Evolutionary conservation across 176 grass and related monocot species (phyloP).

Genomic region (Panicum miliaceum): DNA sequence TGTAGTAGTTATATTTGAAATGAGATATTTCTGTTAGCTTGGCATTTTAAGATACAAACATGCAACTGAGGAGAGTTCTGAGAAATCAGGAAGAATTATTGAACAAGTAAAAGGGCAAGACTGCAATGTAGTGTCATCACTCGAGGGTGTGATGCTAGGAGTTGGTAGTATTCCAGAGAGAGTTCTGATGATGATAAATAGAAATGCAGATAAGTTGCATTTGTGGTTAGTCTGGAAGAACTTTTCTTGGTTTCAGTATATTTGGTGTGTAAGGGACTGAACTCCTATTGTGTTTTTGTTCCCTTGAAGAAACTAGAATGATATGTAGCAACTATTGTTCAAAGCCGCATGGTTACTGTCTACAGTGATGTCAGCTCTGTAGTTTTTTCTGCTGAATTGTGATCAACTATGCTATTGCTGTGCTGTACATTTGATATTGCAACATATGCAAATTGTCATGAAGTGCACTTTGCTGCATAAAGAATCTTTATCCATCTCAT

Average conservation of each 20-base stretch:
- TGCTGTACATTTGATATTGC: not conserved
- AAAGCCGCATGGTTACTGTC: not conserved
- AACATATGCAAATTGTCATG: not conserved
- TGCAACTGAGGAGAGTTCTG: not conserved
- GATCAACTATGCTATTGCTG: not conserved
- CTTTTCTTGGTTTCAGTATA: not conserved
- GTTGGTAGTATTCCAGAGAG: not conserved
- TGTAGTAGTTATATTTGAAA: not conserved
- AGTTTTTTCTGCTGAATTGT: not conserved
- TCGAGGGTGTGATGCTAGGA: not conserved
- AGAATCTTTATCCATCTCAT: not conserved
- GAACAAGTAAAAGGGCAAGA: not conserved
- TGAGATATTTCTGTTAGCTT: not conserved
- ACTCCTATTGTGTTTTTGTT: not conserved
- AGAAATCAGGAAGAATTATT: not conserved
- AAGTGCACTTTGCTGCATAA: not conserved
- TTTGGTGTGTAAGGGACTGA: not conserved
- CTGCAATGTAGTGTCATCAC: not conserved
- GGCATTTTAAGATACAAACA: not conserved
- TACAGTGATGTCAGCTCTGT: not conserved
- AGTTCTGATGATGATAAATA: not conserved
- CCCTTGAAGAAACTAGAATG: slow-evolving; percentile 10
- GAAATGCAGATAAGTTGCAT: not conserved
- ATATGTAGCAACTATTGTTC: not conserved
- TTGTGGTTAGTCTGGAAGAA: not conserved